phyloP scores from a whole-genome alignment of 192 early-diverging fungal genomes.

The Coemansia sp. region DNA sequence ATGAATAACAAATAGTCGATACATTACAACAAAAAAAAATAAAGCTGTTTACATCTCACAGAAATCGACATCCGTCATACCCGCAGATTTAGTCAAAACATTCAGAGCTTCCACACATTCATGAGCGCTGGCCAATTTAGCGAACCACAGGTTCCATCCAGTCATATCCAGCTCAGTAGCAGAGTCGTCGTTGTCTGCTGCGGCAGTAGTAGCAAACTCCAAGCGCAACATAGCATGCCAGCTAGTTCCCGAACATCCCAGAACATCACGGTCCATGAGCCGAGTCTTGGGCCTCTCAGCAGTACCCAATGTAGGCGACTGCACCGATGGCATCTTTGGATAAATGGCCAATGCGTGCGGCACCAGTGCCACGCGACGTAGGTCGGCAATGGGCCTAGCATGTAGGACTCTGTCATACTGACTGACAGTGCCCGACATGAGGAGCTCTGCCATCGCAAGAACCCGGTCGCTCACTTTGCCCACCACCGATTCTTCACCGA shows the following conservation, averaged over 20 bases:
- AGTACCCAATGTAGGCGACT: constrained; percentile 8
- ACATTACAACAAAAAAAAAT: not conserved
- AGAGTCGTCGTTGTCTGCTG: not conserved
- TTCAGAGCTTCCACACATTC: constrained; percentile 53
- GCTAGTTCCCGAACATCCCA: constrained; percentile 40
- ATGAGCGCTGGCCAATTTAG: constrained; percentile 36
- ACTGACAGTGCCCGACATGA: constrained; percentile 20
- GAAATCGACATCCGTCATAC: constrained; percentile 15
- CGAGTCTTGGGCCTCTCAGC: constrained; percentile 3
- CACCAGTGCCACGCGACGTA: constrained; percentile 35
- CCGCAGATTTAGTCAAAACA: constrained; percentile 20
- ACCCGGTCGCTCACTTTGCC: not conserved
- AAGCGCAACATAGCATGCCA: constrained; percentile 51
- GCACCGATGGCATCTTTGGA: not conserved
- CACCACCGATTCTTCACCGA: not conserved
- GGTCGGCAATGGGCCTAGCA: constrained; percentile 36
- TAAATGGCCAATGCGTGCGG: constrained; percentile 3
- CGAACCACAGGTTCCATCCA: constrained; percentile 53
- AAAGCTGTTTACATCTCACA: constrained; percentile 9
- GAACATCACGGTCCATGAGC: not conserved
- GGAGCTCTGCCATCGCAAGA: constrained; percentile 8
- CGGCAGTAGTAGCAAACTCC: constrained; percentile 33
- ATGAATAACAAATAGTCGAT: not conserved
- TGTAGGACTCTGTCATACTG: constrained; percentile 46
- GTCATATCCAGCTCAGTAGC: constrained; percentile 1